Evolutionary conservation across 352 stramenopile species (phyloP).

Genomic region (Phytophthora agathidicida): DNA sequence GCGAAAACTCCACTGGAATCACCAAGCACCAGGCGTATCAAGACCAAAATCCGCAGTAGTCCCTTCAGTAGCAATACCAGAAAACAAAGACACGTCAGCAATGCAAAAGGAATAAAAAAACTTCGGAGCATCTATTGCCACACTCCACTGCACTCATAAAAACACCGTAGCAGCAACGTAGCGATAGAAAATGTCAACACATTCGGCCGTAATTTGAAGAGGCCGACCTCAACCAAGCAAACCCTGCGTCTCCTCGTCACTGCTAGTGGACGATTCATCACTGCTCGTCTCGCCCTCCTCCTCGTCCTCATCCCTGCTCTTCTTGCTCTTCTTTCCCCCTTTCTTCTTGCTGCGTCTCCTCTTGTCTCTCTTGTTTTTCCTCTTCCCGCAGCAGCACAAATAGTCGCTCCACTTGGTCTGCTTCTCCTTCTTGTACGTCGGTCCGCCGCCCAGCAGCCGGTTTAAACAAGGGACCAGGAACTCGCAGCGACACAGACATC

Average conservation of each 20-base stretch:
- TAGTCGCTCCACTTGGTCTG: conserved; percentile 23
- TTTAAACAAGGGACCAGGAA: conserved; percentile 76
- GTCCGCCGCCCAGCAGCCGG: conserved; percentile 61
- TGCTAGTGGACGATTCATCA: conserved; percentile 15
- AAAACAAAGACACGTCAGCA: background rate
- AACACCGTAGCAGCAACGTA: too few species aligned
- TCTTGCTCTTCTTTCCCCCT: conserved; percentile 21
- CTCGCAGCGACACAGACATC: conserved; percentile 78
- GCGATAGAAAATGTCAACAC: too few species aligned
- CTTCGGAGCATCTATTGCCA: conserved; percentile 14
- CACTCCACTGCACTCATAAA: conserved; percentile 12
- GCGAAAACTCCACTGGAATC: conserved; percentile 9
- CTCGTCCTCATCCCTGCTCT: conserved; percentile 5
- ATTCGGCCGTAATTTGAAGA: too few species aligned
- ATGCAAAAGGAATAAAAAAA: conserved; percentile 20
- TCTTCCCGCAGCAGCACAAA: conserved; percentile 21
- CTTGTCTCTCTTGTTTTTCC: conserved; percentile 19
- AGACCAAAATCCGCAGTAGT: too few species aligned
- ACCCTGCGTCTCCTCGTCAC: conserved; percentile 49
- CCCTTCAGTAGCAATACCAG: too few species aligned
- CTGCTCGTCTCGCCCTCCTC: conserved; percentile 14
- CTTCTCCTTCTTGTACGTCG: conserved; percentile 65
- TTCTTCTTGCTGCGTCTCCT: conserved; percentile 7
- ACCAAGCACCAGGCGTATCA: background rate
- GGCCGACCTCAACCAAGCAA: conserved; percentile 48